Evolutionary conservation across 768 basidiomycete species (phyloP).

Genomic region (Tulasnella sp.): DNA sequence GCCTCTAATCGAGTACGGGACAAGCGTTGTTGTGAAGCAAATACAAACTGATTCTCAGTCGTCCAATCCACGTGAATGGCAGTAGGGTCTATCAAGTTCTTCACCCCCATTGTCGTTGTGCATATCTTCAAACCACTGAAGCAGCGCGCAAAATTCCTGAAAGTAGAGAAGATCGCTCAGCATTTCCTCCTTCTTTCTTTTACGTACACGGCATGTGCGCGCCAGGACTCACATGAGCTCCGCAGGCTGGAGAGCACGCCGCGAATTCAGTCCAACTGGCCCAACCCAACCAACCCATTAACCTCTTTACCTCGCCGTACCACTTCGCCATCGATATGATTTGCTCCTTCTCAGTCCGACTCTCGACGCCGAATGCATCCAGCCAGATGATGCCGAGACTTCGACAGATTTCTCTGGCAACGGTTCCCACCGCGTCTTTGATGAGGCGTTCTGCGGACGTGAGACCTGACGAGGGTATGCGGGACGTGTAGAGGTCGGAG

Average conservation of each 20-base stretch:
- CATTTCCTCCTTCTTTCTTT: too few relatives aligned
- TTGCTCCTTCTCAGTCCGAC: not conserved
- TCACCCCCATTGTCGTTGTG: too few relatives aligned
- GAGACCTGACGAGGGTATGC: not conserved
- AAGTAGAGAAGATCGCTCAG: too few relatives aligned
- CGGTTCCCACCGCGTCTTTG: not conserved
- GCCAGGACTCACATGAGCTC: not conserved
- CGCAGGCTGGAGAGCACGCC: constrained; percentile 10
- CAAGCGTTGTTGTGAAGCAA: too few relatives aligned
- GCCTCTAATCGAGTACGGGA: too few relatives aligned
- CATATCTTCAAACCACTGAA: too few relatives aligned
- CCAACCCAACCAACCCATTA: constrained; percentile 15
- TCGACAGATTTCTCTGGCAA: constrained; percentile 3
- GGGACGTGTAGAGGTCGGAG: not conserved
- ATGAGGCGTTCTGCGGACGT: constrained; percentile 1
- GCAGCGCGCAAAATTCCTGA: too few relatives aligned
- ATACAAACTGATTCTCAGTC: too few relatives aligned
- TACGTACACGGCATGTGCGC: too few relatives aligned
- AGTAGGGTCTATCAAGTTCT: too few relatives aligned
- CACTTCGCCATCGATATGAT: not conserved
- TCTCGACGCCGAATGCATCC: constrained; percentile 1
- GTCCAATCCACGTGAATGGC: too few relatives aligned
- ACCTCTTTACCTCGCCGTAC: not conserved
- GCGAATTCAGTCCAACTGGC: constrained; percentile 1
- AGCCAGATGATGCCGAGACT: constrained; percentile 2